Base-by-base conservation (phyloP, 352 stramenopile species). In the Globisporangium solare region DNA sequence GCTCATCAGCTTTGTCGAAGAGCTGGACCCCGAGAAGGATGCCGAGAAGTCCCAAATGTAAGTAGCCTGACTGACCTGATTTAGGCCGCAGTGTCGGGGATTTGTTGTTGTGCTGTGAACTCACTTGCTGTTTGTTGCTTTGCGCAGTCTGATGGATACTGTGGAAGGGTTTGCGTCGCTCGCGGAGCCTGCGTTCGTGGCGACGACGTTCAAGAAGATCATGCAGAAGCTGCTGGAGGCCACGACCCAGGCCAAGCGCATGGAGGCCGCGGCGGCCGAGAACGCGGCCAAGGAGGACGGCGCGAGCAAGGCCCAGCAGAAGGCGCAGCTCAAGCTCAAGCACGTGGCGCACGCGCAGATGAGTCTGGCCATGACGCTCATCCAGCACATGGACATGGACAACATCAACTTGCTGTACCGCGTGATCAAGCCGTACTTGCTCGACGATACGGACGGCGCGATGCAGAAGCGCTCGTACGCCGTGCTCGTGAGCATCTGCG, bases 391-490 rank as follows among this genome's bases (percentile, higher is more conserved):
- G 60, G 83, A 94, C 61, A 71, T 81, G 51, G 74, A 79, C 17
- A 89, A 74, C 39, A 75, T 95, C 53, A 64, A 79, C 14, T 58
- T 96, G 46, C 62, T 96, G 14, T 96, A 94, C 67, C 82, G 87
- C 22, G 87, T 94, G 20, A 89, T 95, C 57, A 93, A 92, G 72
- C 87, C 87, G 27, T 94, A 93, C 61, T 48, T 96, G 56, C 70
- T 94, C 40, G 83, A 95, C 52, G 85, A 96, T 63, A 79, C 81
- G 32, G 87, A 95, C 60, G 76, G 78, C 21, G 54, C 79, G 15
- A 93, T 96, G 83, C 87, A 96, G 63, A 96, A 96, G 73, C 82
- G 84, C 31, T 89, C 80, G 56, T 96, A 96, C 63, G 76, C 80
- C 5, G 80, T 92, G 45, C 71, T 96, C 27, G 85, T 94, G 53